Base-by-base conservation (phyloP, 2,329 filamentous ascomycete species). In the Plectosphaerella plurivora region DNA sequence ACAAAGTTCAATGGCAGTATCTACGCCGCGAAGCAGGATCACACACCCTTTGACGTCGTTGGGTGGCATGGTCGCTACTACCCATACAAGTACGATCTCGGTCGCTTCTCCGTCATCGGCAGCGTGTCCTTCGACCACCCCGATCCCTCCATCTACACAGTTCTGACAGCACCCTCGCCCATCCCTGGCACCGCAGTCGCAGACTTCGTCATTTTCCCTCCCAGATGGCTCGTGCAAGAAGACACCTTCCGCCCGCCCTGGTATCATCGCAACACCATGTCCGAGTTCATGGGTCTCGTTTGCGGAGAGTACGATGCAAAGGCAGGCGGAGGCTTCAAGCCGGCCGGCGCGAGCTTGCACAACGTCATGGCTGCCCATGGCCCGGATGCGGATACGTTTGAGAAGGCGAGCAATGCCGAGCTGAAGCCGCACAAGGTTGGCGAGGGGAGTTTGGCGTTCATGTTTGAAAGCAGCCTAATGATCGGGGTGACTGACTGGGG, bases 1-100 rank as follows among this genome's bases (percentile, higher is more conserved):
- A 73, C 71, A 58, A 84, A 84, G 60, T 82, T 83, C 59, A 78
- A 78, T 54, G 79, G 82, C 49, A 74, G 75, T 39, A 74, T 86
- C 51, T 86, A 85, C 64, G 68, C 72, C 7, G 78, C 79, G 12
- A 74, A 68, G 35, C 83, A 87, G 63, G 67, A 74, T 9, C 84
- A 87, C 61, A 82, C 77, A 0, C 84, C 84, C 0, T 87, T 86
- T 60, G 83, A 87, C 58, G 75, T 87, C 3, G 83, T 87, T 14
- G 82, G 81, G 16, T 87, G 83, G 83, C 83, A 87, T 59, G 84
- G 84, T n/a, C 81, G 78, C 53, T 87, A 86, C 65, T 81, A 82
- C 51, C 84, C 84, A 0, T 87, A 82, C 73, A 87, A 87, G 63
- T 87, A 87, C 65, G 83, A 86, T 57, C 71, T 87, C 0, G 82